Evolutionary conservation across 2,329 filamentous ascomycete species (phyloP).

Genomic region (Aspergillus texensis): DNA sequence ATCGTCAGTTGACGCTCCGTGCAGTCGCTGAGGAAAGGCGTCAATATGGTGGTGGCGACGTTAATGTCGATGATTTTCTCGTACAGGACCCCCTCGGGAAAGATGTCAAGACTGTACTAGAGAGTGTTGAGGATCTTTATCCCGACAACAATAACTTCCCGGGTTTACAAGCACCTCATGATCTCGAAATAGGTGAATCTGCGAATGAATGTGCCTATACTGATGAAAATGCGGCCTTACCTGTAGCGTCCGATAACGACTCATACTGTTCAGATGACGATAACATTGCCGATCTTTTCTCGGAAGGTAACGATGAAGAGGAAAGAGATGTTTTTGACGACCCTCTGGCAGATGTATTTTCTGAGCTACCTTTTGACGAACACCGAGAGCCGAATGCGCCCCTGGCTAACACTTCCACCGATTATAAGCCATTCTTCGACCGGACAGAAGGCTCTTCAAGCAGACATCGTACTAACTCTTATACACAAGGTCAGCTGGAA

Average conservation of each 20-base stretch:
- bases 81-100: slow-evolving; percentile 56
- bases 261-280: slow-evolving; percentile 50
- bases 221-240: slow-evolving; percentile 63
- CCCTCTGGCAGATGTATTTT: slow-evolving; percentile 27
- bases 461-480: neutral
- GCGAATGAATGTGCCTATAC: slow-evolving; percentile 54
- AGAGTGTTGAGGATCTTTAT: slow-evolving; percentile 87
- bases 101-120: slow-evolving; percentile 72
- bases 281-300: slow-evolving; percentile 29
- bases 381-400: neutral
- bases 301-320: slow-evolving; percentile 21
- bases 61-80: slow-evolving; percentile 68
- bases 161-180: slow-evolving; percentile 22
- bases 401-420: neutral
- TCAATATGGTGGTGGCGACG: slow-evolving; percentile 48
- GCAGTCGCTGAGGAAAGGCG: slow-evolving; percentile 67
- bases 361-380: slow-evolving; percentile 25
- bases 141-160: slow-evolving; percentile 60
- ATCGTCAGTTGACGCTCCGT: slow-evolving; percentile 63
- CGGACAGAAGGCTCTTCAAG: neutral
- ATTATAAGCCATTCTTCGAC: neutral
- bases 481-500: neutral
- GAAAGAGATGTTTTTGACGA: slow-evolving; percentile 12
- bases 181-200: slow-evolving; percentile 13
- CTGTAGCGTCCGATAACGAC: slow-evolving; percentile 46